Evolutionary conservation across 768 basidiomycete species (phyloP).

Genomic region (Phylloporus rhodoxanthus): DNA sequence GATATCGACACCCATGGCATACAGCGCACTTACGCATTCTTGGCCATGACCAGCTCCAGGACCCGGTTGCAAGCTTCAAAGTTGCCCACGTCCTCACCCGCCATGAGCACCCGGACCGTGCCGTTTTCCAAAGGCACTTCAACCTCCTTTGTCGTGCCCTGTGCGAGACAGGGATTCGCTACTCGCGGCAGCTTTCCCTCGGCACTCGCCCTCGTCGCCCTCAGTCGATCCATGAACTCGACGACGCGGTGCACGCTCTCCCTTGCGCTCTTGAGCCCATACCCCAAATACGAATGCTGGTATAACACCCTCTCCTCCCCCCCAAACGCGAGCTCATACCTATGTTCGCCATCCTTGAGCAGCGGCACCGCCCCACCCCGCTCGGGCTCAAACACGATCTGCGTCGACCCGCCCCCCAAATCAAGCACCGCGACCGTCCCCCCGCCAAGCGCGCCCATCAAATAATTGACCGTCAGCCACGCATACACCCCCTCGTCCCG

Average conservation of each 20-base stretch:
- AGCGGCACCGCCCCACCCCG: constrained; percentile 39
- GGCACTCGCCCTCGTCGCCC: constrained; percentile 11
- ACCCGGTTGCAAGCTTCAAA: constrained; percentile 84
- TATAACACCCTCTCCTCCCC: constrained; percentile 72
- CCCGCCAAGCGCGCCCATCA: constrained; percentile 66
- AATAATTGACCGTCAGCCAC: constrained; percentile 97
- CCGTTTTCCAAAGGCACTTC: constrained; percentile 47
- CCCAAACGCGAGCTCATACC: constrained; percentile 76
- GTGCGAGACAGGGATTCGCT: constrained; percentile 77
- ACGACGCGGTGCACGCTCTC: constrained; percentile 82
- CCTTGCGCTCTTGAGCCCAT: constrained; percentile 87
- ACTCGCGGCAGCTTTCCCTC: constrained; percentile 7
- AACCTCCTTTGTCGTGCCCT: constrained; percentile 56
- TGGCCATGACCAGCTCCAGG: constrained; percentile 86
- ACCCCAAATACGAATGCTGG: constrained; percentile 97
- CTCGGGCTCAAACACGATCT: constrained; percentile 91
- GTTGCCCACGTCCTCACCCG: constrained; percentile 71
- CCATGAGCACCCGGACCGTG: constrained; percentile 73
- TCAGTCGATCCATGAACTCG: constrained; percentile 68
- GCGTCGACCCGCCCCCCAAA: constrained; percentile 93
- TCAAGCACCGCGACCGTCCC: constrained; percentile 88
- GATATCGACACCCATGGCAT: neutral
- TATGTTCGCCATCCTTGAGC: constrained; percentile 83
- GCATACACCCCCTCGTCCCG: constrained; percentile 97
- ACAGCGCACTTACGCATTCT: constrained; percentile 70